phyloP scores from a whole-genome alignment of 257 asterid genomes.

The Solanum habrochaites region DNA sequence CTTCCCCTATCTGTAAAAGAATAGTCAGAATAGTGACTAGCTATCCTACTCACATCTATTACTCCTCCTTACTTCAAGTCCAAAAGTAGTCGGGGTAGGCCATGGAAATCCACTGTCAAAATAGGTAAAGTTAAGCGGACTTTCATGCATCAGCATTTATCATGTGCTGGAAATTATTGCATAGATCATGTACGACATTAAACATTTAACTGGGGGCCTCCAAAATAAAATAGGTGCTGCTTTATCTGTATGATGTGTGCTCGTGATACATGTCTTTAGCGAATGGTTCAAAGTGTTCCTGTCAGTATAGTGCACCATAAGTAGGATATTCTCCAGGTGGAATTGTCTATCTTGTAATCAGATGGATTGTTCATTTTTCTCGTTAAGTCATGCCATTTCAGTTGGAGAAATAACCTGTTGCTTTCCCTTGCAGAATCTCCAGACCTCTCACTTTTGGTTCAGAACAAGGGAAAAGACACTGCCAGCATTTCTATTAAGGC shows the following conservation, averaged over 20 bases:
- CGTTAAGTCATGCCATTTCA: neutral
- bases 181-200: neutral
- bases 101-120: neutral
- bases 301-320: neutral
- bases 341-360: neutral
- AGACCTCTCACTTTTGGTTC: slow-evolving; percentile 67
- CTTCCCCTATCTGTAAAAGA: neutral
- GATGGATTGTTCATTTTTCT: neutral
- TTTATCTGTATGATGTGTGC: neutral
- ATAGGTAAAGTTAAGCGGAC: neutral
- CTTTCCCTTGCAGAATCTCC: slow-evolving; percentile 56
- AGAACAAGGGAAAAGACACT: slow-evolving; percentile 54
- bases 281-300: neutral
- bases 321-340: neutral
- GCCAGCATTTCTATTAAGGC: slow-evolving; percentile 41
- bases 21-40: neutral
- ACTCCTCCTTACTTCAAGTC: neutral
- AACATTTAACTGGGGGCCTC: neutral
- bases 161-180: neutral
- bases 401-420: neutral
- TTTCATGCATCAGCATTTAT: neutral
- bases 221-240: neutral
- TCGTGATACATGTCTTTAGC: neutral
- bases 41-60: neutral
- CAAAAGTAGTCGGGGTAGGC: neutral